A percentile compares a stretch with the other conserved stretches of the same genome.
Evolutionary conservation across 805 yeast genomes (phyloP).

Genomic region (Yarrowia alimentaria): DNA sequence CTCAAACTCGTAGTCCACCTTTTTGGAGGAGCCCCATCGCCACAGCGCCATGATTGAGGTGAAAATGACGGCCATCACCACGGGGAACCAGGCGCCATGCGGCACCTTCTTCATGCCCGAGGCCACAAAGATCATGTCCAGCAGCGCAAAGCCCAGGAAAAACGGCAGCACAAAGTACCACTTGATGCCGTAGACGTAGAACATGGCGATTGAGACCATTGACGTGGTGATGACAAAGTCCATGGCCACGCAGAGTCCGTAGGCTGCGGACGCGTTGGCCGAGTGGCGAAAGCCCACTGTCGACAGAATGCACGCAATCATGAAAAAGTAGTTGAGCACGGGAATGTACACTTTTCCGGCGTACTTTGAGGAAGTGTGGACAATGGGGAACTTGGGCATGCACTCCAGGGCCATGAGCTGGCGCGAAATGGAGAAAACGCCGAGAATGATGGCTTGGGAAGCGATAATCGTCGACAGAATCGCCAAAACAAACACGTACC

Average conservation of each 20-base stretch:
- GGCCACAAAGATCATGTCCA: conserved; percentile 49
- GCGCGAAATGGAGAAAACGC: conserved; percentile 52
- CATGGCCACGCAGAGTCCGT: conserved; percentile 57
- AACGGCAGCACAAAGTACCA: conserved; percentile 42
- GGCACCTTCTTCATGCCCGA: conserved; percentile 53
- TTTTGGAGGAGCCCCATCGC: conserved; percentile 6
- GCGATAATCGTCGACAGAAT: conserved; percentile 58
- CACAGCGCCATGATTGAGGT: conserved; percentile 13
- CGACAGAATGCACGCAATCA: conserved; percentile 52
- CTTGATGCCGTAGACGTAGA: conserved; percentile 46
- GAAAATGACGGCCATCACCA: conserved; percentile 33
- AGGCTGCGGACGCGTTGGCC: conserved; percentile 50
- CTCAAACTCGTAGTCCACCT: conserved; percentile 10
- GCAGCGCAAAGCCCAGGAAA: conserved; percentile 46
- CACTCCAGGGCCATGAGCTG: conserved; percentile 56
- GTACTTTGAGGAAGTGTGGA: conserved; percentile 47
- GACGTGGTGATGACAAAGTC: conserved; percentile 55
- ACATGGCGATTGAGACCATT: conserved; percentile 48
- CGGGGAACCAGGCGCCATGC: conserved; percentile 64
- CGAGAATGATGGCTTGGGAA: conserved; percentile 57
- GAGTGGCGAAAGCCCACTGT: conserved; percentile 50
- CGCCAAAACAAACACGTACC: conserved; percentile 47
- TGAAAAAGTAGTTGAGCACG: conserved; percentile 48
- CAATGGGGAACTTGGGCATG: conserved; percentile 51
- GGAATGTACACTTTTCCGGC: conserved; percentile 56